Conservation (phyloP, 2,329 filamentous ascomycete species). For the Neoarthrinium moseri region DNA sequence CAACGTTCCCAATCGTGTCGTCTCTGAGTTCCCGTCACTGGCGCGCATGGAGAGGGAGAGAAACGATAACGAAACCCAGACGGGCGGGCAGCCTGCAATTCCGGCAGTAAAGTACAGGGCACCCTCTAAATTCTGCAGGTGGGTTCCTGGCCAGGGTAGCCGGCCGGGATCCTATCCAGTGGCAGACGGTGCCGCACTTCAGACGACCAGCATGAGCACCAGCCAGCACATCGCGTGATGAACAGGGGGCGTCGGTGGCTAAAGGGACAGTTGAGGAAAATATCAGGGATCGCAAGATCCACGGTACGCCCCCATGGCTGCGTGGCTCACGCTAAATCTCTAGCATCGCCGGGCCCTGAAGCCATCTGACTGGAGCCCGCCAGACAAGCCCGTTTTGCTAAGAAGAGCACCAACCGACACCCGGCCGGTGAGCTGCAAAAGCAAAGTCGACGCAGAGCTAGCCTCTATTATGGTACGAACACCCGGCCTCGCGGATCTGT, state of each 20-base stretch:
- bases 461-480: no score
- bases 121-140: background rate
- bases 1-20: no score
- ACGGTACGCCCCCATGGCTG: background rate
- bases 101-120: conserved; percentile 3
- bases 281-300: background rate
- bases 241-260: background rate
- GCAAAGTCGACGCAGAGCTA: no score
- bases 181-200: background rate
- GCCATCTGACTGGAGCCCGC: background rate
- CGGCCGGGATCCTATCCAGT: background rate
- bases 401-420: no score
- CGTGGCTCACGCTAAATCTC: no score
- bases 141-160: background rate
- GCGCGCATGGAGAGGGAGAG: background rate
- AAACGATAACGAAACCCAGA: background rate
- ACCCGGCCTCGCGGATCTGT: no score
- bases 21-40: no score
- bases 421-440: no score
- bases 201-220: background rate
- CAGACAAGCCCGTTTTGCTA: no score
- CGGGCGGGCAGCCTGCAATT: background rate
- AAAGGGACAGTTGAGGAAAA: background rate
- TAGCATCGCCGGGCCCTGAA: background rate
- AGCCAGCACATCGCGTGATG: background rate